Evolutionary conservation across 2,329 filamentous ascomycete genomes (phyloP), one percentile per base, ranked within the genome.

Genomic region (Nemania abortiva): DNA sequence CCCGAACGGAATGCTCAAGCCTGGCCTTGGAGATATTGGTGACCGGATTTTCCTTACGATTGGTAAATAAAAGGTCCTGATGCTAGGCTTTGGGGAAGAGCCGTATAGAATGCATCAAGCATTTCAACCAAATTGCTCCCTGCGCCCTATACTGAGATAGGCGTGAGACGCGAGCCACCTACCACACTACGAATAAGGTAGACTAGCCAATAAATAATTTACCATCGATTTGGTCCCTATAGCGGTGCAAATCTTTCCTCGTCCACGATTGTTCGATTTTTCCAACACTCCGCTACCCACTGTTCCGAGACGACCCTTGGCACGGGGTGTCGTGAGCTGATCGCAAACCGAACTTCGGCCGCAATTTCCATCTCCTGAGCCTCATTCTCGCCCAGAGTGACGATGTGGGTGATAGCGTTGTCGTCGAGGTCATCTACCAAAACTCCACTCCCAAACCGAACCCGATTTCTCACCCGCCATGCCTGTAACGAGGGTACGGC

Each of bases 1-100:
- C 72, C 84, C 87, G n/a, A 86, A 85, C 72, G 95, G 95, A 9
- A 97, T 98, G 94, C 90, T 98, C 72, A 92, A 91, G 83, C 95
- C 95, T 0, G 95, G 95, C 0, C 77, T 98, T 72, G 95, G 95
- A 1, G 95, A 98, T 82, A 90, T 98, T 66, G 95, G 95, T 0
- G 95, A 98, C 82, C 85, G 95, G 58, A 80, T 98, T 81, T 98
- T 95, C 81, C 83, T 97, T 82, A 97, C 95, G 0, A 87, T 95
- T 79, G 95, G 94, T 24, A 97, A 97, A 80, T 97, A 78, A 66
- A 62, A n/a, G 6, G 27, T 18, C 53, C 1, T n/a, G 52, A 3
- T 55, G 29, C 42, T n/a, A 11, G n/a, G 18, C 6, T 9, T 10
- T n/a, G 15, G 11, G 13, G 7, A 39, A 62, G 6, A 29, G 22